Evolutionary conservation across 108 stramenopile species (phyloP), one percentile per base, ranked within the genome.

Genomic region (Nannochloropsis salina): DNA sequence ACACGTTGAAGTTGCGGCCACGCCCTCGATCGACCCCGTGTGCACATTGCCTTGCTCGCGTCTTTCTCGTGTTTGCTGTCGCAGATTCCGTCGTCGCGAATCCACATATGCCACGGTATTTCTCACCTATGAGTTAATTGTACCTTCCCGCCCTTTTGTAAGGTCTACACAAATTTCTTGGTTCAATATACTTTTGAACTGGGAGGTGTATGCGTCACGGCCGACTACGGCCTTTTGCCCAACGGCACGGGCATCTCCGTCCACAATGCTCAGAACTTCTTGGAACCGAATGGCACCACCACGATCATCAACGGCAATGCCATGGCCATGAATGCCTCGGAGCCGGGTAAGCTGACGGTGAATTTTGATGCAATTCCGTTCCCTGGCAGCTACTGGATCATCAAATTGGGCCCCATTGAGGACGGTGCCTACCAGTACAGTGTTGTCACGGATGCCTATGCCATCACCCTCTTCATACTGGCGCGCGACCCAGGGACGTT

Each of bases 231-330:
- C 61, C 61, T 74, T n/a, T n/a, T 74, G 20, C 20, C 61, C 61
- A 74, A 74, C 61, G 61, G 61, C 61, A 74, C 61, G n/a, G 61
- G 61, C n/a, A n/a, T 74, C 20, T 74, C 61, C 15, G 61, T 74
- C 61, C 61, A 74, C 61, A 74, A 74, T n/a, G 61, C 61, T n/a
- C 61, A 74, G n/a, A 74, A 74, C 6, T 74, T 74, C 61, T n/a
- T 74, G 61, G 20, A 74, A n/a, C 61, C 61, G 20, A 74, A 74
- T n/a, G 61, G 61, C 61, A 74, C 61, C 61, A 74, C 61, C 20
- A 74, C 61, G 20, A 74, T 74, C 61, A 74, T 74, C 61, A 74
- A 74, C 61, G 61, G 61, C 20, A 15, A 74, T n/a, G 61, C 61
- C 61, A 74, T n/a, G 20, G 61, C 61, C 15, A 74, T 6, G 5